Evolutionary conservation across 2,329 filamentous ascomycete genomes (phyloP), one percentile per base, ranked within the genome.

Genomic region (Neofusicoccum sp.): DNA sequence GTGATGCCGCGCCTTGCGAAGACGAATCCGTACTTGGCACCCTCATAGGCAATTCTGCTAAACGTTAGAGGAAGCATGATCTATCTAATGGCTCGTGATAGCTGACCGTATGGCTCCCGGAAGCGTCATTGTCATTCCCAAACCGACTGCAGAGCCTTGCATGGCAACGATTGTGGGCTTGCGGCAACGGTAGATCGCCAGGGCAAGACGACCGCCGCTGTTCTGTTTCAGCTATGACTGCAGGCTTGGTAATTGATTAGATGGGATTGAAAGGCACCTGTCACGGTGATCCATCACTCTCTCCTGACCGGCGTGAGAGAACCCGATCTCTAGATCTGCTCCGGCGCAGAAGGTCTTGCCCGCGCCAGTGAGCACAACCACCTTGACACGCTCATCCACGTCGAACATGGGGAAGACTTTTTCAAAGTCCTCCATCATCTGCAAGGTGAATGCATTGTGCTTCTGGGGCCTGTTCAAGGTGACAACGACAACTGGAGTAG

Each of bases 111-210:
- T 78, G 51, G 78, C 79, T 57, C 80, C 81, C 1, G 84, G 79
- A 3, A 87, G 76, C 31, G 84, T 84, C 80, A 86, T 84, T 38
- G 84, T 87, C 65, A 86, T 82, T 26, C 85, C 84, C 3, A 86
- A 78, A 54, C 84, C 85, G 3, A 86, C 84, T 20, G 83, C 84
- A 47, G 78, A 77, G 16, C 85, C 85, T 69, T 86, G 85, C 61
- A 86, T 76, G 4, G 84, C 85, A 0, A 78, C 82, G 61, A 87
- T 77, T 44, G 84, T 80, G 53, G 85, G 85, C 70, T 87, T 87
- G 60, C 69, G 71, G 73, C 85, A 86, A 45, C 77, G 74, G 69
- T 83, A 78, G 65, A 86, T 82, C 40, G 84, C 82, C 4, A 87
- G 75, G 9, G 79, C 72, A 16, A 83, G 79, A 60, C 76, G 75